Conservation (phyloP, 2,329 filamentous ascomycete genomes). For the Exophiala phaeomuriformis region DNA sequence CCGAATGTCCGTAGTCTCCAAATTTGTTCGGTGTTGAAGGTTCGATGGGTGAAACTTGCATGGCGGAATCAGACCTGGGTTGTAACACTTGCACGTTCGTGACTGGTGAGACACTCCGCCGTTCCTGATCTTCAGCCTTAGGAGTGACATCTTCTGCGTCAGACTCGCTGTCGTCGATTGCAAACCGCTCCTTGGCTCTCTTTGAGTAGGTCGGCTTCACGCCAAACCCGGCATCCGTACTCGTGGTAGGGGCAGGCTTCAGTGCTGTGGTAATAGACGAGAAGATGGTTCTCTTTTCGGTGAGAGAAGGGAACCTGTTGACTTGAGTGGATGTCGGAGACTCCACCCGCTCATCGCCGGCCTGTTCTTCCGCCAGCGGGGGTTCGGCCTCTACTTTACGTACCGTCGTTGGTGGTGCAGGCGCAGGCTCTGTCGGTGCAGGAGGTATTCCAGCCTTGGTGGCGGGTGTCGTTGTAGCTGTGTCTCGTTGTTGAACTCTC, state of each 20-base stretch:
- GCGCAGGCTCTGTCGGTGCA: constrained; percentile 14
- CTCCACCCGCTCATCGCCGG: background rate
- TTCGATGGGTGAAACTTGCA: constrained; percentile 55
- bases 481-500: constrained; percentile 34
- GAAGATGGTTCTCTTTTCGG: constrained; percentile 24
- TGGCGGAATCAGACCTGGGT: constrained; percentile 60
- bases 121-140: constrained; percentile 12
- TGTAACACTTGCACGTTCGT: constrained; percentile 32
- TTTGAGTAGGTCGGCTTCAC: constrained; percentile 23
- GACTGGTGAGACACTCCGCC: constrained; percentile 15
- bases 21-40: constrained; percentile 49
- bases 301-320: constrained; percentile 24
- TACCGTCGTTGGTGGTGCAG: constrained; percentile 14
- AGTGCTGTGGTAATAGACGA: constrained; percentile 21
- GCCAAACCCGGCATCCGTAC: constrained; percentile 11
- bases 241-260: constrained; percentile 16
- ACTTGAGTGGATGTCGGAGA: constrained; percentile 11
- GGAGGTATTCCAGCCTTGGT: constrained; percentile 5
- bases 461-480: constrained; percentile 16
- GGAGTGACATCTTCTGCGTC: constrained; percentile 22
- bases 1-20: constrained; percentile 63
- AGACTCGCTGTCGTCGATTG: constrained; percentile 24
- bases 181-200: constrained; percentile 25
- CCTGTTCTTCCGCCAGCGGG: constrained; percentile 1
- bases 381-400: constrained; percentile 14